phyloP scores from a whole-genome alignment of 352 stramenopile genomes.

The Phytopythium vexans region DNA sequence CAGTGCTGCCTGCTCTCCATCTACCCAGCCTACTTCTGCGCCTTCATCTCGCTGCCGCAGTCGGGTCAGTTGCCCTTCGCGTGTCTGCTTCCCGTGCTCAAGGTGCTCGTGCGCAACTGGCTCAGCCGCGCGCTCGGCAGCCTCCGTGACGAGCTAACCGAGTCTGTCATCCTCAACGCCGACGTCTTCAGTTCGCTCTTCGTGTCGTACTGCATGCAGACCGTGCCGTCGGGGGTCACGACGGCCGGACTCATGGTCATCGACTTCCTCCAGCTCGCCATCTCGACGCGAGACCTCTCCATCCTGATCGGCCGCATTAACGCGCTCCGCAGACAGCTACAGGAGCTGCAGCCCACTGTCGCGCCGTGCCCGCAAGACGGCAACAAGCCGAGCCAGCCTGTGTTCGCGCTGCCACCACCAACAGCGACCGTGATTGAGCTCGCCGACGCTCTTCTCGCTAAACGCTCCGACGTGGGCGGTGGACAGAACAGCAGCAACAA shows the following conservation, averaged over 20 bases:
- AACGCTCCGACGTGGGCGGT: too few species aligned
- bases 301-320: neutral
- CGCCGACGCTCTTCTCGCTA: too few species aligned
- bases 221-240: conserved; percentile 15
- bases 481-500: too few species aligned
- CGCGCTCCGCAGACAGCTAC: neutral
- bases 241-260: conserved; percentile 15
- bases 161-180: conserved; percentile 17
- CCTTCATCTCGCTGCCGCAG: conserved; percentile 10
- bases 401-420: neutral
- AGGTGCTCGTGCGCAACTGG: conserved; percentile 11
- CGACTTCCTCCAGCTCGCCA: conserved; percentile 7
- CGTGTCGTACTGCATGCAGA: conserved; percentile 25
- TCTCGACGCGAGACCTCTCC: conserved; percentile 9
- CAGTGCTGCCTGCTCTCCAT: conserved; percentile 10
- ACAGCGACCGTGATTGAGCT: neutral
- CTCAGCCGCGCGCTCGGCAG: conserved; percentile 13
- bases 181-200: conserved; percentile 26
- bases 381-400: neutral
- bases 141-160: conserved; percentile 15
- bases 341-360: neutral
- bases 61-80: conserved; percentile 10
- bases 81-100: conserved; percentile 12
- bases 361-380: too few species aligned
- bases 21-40: conserved; percentile 14